phyloP scores from a whole-genome alignment of 2,329 filamentous ascomycete species.

The Hymenoscyphus repandus region DNA sequence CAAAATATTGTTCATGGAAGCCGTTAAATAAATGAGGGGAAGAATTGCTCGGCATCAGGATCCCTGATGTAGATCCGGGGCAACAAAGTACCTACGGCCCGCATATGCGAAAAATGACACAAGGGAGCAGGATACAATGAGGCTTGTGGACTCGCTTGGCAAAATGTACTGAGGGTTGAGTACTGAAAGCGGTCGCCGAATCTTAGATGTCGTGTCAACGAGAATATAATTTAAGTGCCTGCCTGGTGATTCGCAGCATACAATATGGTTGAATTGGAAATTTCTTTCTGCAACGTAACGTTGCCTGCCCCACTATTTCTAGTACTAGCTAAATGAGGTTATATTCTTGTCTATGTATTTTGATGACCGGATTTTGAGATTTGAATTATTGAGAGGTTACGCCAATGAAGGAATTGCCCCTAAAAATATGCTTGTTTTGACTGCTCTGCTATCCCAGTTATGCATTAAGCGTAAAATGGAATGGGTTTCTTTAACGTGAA shows the following conservation, averaged over 20 bases:
- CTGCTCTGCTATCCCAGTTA: neutral
- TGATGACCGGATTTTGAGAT: neutral
- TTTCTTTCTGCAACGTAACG: neutral
- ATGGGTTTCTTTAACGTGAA: conserved; percentile 33
- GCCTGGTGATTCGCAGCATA: neutral
- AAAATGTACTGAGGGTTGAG: too few relatives aligned
- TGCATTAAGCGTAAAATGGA: conserved; percentile 9
- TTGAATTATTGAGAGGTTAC: neutral
- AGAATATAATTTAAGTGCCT: too few relatives aligned
- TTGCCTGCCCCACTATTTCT: too few relatives aligned
- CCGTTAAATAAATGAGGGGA: neutral
- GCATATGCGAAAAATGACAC: too few relatives aligned
- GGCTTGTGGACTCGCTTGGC: too few relatives aligned
- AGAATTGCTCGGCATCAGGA: neutral
- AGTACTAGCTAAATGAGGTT: neutral
- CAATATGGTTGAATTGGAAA: neutral
- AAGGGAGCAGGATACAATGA: too few relatives aligned
- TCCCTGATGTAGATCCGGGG: neutral
- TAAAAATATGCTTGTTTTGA: neutral
- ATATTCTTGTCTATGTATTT: neutral
- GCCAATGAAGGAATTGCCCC: neutral
- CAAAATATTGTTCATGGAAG: too few relatives aligned
- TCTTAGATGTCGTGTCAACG: too few relatives aligned
- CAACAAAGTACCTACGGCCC: too few relatives aligned
- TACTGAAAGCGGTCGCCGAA: too few relatives aligned